Base-by-base conservation (phyloP, 2,329 filamentous ascomycete genomes). In the Alternaria alternata region DNA sequence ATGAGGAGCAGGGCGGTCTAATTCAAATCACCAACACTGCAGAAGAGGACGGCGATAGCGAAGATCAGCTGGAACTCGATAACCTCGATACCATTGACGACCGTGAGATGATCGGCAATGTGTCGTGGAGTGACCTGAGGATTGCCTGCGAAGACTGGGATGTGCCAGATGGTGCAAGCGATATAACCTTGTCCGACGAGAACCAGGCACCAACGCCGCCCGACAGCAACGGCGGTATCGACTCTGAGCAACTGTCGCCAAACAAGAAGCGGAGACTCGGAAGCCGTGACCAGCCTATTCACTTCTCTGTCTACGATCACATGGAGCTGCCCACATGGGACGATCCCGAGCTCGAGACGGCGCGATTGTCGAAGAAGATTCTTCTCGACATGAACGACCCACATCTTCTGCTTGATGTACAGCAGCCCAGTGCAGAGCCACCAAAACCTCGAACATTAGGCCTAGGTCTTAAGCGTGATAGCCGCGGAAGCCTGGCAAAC, bases 71-170 rank as follows among this genome's bases (percentile, higher is more conserved):
- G 59, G 79, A 83, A 5, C 78, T 85, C 32, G 79, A 82, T 11
- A 67, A 81, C 42, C 74, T 85, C 26, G 85, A 87, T 51, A 82
- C 80, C 26, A 81, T 85, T 28, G 80, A 84, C 22, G 86, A 88
- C 8, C 72, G 86, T 14, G 90, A 94, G 69, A 86, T 85, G 20
- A 83, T 95, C 18, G 91, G 89, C 32, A 92, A 92, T 2, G 87
- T 92, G 62, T 91, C 87, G 0, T 86, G 94, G 78, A 87, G 90
- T 53, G 94, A 98, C 71, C 87, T 99, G 56, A 88, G 92, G 58
- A 87, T 96, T 47, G 87, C 95, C 6, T 97, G 94, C 72, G 88
- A 92, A 60, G 92, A 97, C 75, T 98, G 93, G 91, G 89, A 91
- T 56, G 79, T 88, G 18, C 84, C 88, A 46, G 78, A 75, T 59